Evolutionary conservation across 352 stramenopile species (phyloP).

Genomic region (Pythium diclinum): DNA sequence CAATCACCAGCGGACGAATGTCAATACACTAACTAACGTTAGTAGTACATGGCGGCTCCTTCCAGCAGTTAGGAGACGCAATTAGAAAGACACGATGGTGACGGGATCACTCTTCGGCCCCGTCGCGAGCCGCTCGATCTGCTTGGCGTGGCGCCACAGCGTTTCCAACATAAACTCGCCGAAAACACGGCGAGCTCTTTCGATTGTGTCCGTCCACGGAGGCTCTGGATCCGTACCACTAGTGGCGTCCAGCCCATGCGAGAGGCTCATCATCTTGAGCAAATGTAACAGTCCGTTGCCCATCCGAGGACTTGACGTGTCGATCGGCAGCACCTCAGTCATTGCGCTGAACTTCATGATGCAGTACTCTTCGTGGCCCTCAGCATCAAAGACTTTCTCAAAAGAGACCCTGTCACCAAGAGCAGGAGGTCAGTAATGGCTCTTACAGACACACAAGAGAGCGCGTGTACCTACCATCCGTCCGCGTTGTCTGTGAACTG

Average conservation of each 20-base stretch:
- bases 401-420: constrained; percentile 14
- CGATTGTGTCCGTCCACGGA: neutral
- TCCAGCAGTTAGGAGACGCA: too few relatives aligned
- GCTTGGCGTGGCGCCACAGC: constrained; percentile 12
- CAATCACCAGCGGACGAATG: too few relatives aligned
- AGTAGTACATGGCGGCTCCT: too few relatives aligned
- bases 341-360: constrained; percentile 24
- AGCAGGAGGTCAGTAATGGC: too few relatives aligned
- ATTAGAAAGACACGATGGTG: neutral
- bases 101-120: neutral
- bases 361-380: neutral
- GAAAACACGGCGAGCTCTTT: constrained; percentile 14
- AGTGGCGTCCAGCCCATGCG: neutral
- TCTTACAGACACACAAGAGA: neutral
- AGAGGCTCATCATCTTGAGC: constrained; percentile 9
- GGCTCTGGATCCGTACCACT: neutral
- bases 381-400: constrained; percentile 7
- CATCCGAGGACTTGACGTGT: neutral
- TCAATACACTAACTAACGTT: too few relatives aligned
- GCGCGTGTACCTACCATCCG: constrained; percentile 11
- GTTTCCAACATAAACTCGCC: constrained; percentile 24
- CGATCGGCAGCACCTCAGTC: constrained; percentile 12
- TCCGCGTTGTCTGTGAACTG: constrained; percentile 16
- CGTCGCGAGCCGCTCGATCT: constrained; percentile 10
- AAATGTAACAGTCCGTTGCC: constrained; percentile 1